Base-by-base conservation (phyloP, 1,284 basidiomycete genomes). In the Volvariella volvacea region DNA sequence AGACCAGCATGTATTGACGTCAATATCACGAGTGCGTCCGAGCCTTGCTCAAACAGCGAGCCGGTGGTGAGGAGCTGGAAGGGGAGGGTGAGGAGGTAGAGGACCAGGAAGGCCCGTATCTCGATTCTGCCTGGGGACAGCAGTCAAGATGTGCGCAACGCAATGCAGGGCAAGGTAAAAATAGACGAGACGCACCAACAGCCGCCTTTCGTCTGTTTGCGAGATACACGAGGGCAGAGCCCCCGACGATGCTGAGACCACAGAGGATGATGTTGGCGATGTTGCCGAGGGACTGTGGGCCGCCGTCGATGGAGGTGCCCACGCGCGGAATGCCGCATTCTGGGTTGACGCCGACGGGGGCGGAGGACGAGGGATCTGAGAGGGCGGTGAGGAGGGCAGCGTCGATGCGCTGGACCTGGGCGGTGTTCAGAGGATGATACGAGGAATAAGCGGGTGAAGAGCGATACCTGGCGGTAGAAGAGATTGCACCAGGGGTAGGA, bases 41-140 rank as follows among this genome's bases (percentile, higher is more conserved):
- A 73, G 39, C 88, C 87, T 66, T 93, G 90, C 52, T 78, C 61
- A 22, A 93, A 67, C 51, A 92, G 64, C 0, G 88, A 74, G 34
- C 86, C 84, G 17, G 80, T 90, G 8, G 87, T 84, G 44, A 94
- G 49, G 39, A 91, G 74, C 63, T 92, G 86, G 45, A 93, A 70
- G 14, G 80, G 78, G 6, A 89, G 73, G 4, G 86, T 82, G 44
- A 89, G 37, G 48, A 83, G 70, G 64, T 88, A 93, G 1, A 83
- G 50, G 31, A 67, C 51, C 39, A 90, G 70, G 61, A 89, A 79
- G 15, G 72, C 56, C 20, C 78, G 74, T 37, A 90, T 65, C 63
- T 90, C 88, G 43, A 80, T 55, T 20, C 86, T 80, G 41, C 82
- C 84, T 87, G 58, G 19, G 25, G 16, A 30, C 8, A 1, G 40